phyloP scores from a whole-genome alignment of 306 rosid genomes.

The Abrus pulchellus region DNA sequence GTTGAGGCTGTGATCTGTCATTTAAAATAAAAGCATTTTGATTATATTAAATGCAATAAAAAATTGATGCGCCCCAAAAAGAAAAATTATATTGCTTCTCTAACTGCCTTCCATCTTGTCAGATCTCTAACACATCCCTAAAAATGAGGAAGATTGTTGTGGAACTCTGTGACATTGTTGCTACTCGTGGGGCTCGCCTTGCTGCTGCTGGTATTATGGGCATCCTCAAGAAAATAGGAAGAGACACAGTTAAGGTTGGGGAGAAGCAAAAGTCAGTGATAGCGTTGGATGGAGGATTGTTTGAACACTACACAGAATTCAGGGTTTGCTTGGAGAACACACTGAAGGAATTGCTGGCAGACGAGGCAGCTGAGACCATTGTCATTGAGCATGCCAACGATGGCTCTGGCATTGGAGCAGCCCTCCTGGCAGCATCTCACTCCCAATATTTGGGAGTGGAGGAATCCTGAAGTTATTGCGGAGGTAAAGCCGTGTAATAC shows the following conservation, averaged over 20 bases:
- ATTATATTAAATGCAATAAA: slow-evolving; percentile 13
- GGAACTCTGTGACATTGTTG: slow-evolving; percentile 76
- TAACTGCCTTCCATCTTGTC: slow-evolving; percentile 38
- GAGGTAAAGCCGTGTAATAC: slow-evolving; percentile 47
- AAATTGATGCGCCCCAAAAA: neutral
- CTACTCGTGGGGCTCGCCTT: slow-evolving; percentile 89
- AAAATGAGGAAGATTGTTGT: slow-evolving; percentile 73
- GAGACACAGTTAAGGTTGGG: slow-evolving; percentile 78
- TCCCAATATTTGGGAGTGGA: slow-evolving; percentile 82
- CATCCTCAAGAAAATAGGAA: slow-evolving; percentile 87
- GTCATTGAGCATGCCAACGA: slow-evolving; percentile 79
- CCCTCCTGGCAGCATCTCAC: slow-evolving; percentile 92
- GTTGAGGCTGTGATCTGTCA: neutral
- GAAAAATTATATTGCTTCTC: slow-evolving; percentile 30
- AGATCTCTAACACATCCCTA: slow-evolving; percentile 86
- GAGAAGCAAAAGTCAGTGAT: slow-evolving; percentile 83
- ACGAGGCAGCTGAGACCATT: slow-evolving; percentile 66
- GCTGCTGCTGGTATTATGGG: slow-evolving; percentile 91
- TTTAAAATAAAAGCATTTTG: slow-evolving; percentile 7
- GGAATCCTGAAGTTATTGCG: slow-evolving; percentile 57
- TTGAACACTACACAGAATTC: slow-evolving; percentile 85
- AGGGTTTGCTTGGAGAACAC: slow-evolving; percentile 75
- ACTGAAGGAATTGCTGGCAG: slow-evolving; percentile 83
- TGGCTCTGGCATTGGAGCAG: slow-evolving; percentile 98
- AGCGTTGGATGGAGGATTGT: slow-evolving; percentile 92